Evolutionary conservation across 2,329 filamentous ascomycete species (phyloP), one percentile per base, ranked within the genome.

Genomic region (Aspergillus spinulosporus): DNA sequence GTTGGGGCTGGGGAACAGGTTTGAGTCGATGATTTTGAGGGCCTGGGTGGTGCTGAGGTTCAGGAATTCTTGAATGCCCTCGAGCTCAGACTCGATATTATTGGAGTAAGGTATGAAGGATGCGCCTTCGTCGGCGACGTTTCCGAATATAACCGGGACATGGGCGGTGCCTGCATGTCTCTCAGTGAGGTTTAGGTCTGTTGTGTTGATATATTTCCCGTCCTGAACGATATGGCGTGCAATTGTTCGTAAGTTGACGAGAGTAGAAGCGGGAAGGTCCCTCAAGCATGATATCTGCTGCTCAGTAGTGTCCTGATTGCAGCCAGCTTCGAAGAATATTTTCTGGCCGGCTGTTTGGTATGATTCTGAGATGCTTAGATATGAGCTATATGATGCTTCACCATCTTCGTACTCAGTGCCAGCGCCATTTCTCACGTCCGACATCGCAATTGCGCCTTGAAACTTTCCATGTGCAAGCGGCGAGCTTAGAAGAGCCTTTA

Each of bases 121-220:
- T 0, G 80, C 80, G 12, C 82, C 83, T 60, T 86, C 84, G 54
- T 86, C 76, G 46, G 73, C 75, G 3, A 76, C 79, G 45, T 74
- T 78, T 51, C 83, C 83, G 67, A 84, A 84, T 64, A 87, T 81
- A 9, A 85, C 74, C 14, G 78, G 76, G 26, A 84, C 72, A 21
- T 82, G 75, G 0, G 82, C 76, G 0, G 74, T 76, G 5, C 74
- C 76, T 15, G 67, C 68, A 55, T 80, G 78, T 29, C 67, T 68
- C 6, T 72, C 72, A 3, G 70, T 66, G 29, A 82, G 72, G 15
- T 77, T 71, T 28, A 85, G 75, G 36, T 79, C 68, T 4, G 80
- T 72, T 5, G 79, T 77, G 60, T 80, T 75, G 58, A 86, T 77
- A 54, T 82, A 83, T 6, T 73, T 79, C 28, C 82, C 83, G 57